Conservation (phyloP, 208 protist genomes). For the Zelonia costaricensis region DNA sequence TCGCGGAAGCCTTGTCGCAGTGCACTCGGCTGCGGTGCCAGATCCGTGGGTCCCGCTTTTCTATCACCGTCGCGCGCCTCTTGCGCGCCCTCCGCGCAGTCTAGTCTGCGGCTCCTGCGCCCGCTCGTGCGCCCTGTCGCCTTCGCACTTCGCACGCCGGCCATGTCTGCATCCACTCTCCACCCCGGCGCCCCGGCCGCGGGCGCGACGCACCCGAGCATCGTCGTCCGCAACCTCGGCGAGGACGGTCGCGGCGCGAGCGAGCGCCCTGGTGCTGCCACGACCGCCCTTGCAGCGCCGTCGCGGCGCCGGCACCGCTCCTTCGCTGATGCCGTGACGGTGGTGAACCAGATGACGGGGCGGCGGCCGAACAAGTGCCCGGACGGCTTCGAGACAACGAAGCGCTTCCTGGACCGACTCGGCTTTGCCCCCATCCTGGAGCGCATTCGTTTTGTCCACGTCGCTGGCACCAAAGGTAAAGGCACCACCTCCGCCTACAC, state of each 20-base stretch:
- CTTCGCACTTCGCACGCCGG: no score
- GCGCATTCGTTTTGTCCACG: conserved; percentile 93
- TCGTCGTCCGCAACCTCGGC: conserved; percentile 20
- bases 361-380: conserved; percentile 37
- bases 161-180: no score
- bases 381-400: conserved; percentile 92
- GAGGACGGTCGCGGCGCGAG: conserved; percentile 10
- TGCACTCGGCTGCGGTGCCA: no score
- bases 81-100: no score
- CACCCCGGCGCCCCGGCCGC: conserved; percentile 25
- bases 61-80: no score
- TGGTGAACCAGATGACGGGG: conserved; percentile 51
- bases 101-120: no score
- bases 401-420: conserved; percentile 72
- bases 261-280: neutral
- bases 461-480: conserved; percentile 94
- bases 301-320: conserved; percentile 34
- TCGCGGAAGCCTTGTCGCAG: no score
- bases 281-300: neutral
- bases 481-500: conserved; percentile 87
- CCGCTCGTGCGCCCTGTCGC: no score
- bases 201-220: neutral
- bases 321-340: conserved; percentile 61
- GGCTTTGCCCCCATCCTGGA: conserved; percentile 92
- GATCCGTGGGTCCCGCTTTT: no score